Conservation (phyloP, 306 rosid genomes). For the Gleditsia sinensis region DNA sequence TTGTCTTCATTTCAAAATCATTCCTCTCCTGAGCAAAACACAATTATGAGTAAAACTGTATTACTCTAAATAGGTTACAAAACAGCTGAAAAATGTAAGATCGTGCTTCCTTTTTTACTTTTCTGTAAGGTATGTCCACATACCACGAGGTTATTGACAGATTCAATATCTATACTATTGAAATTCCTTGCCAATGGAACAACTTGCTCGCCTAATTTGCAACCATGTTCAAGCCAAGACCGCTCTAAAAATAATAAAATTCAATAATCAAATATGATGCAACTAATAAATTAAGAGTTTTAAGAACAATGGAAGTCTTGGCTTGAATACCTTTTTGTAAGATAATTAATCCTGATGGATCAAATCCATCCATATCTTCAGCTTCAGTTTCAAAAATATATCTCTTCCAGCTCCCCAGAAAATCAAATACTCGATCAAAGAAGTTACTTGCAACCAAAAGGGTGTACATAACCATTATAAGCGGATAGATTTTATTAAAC, state of each 20-base stretch:
- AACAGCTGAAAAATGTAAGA: background rate
- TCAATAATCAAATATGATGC: constrained; percentile 18
- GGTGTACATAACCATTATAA: constrained; percentile 94
- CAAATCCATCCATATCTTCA: constrained; percentile 92
- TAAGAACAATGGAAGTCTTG: constrained; percentile 4
- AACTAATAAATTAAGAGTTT: constrained; percentile 14
- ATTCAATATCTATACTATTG: constrained; percentile 62
- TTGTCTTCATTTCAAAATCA: constrained; percentile 60
- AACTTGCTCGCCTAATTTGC: constrained; percentile 80
- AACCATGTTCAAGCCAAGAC: constrained; percentile 92
- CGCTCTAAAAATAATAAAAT: constrained; percentile 59
- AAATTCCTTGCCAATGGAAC: constrained; percentile 92
- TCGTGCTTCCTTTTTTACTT: constrained; percentile 3
- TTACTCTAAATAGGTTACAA: background rate
- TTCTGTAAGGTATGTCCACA: constrained; percentile 19
- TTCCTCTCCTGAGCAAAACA: constrained; percentile 54
- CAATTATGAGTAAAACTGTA: constrained; percentile 11
- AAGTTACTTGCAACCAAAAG: constrained; percentile 88
- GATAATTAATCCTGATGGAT: constrained; percentile 91
- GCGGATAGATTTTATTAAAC: constrained; percentile 91
- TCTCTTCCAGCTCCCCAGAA: constrained; percentile 93
- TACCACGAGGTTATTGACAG: constrained; percentile 61
- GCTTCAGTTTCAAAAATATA: constrained; percentile 82
- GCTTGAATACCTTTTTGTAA: constrained; percentile 69
- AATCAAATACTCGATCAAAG: constrained; percentile 73